Evolutionary conservation across 78 protist species (phyloP), one percentile per base, ranked within the genome.

Genomic region (Guillardia theta): DNA sequence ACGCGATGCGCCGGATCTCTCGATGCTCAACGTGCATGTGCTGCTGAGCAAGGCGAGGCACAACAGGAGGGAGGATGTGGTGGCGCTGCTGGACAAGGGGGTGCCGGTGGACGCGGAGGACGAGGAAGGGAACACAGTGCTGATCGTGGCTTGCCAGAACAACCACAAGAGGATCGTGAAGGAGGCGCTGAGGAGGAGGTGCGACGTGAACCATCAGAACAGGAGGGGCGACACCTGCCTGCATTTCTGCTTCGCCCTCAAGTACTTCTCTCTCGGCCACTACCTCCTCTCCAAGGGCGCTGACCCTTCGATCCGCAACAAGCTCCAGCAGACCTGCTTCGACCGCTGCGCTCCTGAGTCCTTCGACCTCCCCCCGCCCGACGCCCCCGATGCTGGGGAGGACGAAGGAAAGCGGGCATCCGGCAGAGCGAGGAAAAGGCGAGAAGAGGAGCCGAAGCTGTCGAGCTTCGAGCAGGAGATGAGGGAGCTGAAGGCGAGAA

Each of bases 181-280:
- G 50, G 90, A 78, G 90, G 50, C 48, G 30, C 90, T 78, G 90
- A 45, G 90, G 50, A 24, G 90, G 30, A 8, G 18, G 53, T 37
- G 90, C 90, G 24, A 78, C 90, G 39, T 78, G 50, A 36, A 78
- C 90, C 90, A 78, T 50, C 90, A 78, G 90, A 78, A 78, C 90
- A 45, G 8, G 45, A 37, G 48, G 36, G 93, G 93, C 44, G 8
- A 88, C 93, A 88, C 93, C 22, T 8, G 70, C 41, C 93, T 88
- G 93, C 93, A 88, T 41, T 88, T 30, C 64, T 88, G 93, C 64
- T 88, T 88, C 64, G 93, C 93, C 43, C 48, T 48, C 93, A 88
- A 88, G 76, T 88, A 88, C 93, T 6, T 33, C 70, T 41, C 27
- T 41, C 93, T 88, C 70, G 93, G 93, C 33, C 46, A 46, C 53